phyloP scores from a whole-genome alignment of 2,329 filamentous ascomycete genomes.

The Fusarium domesticum region DNA sequence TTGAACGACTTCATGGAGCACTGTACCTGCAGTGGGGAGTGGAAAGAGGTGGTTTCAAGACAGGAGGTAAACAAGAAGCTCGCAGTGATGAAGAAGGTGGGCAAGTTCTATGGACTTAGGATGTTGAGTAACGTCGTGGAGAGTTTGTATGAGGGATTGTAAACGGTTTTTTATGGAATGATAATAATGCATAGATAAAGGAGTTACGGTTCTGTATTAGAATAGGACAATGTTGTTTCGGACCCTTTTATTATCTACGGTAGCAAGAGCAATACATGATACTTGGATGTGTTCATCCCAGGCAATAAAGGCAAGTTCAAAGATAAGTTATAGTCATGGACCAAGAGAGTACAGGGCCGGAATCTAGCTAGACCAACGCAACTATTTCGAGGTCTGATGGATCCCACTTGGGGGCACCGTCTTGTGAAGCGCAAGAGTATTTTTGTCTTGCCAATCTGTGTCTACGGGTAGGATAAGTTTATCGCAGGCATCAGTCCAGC shows the following conservation, averaged over 20 bases:
- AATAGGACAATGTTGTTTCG: neutral
- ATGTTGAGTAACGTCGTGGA: slow-evolving; percentile 77
- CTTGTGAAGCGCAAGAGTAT: neutral
- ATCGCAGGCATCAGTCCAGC: neutral
- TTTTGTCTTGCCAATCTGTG: slow-evolving; percentile 2
- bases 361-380: slow-evolving; percentile 7
- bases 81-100: slow-evolving; percentile 70
- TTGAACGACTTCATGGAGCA: slow-evolving; percentile 96
- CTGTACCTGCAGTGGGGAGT: slow-evolving; percentile 86
- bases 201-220: slow-evolving; percentile 10
- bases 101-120: slow-evolving; percentile 72
- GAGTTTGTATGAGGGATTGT: slow-evolving; percentile 53
- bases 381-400: slow-evolving; percentile 4
- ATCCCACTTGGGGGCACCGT: slow-evolving; percentile 8
- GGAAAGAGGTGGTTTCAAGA: slow-evolving; percentile 68
- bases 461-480: slow-evolving; percentile 1
- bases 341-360: too few relatives aligned
- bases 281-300: too few relatives aligned
- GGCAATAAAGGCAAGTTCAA: too few relatives aligned
- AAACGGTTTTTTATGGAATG: slow-evolving; percentile 13
- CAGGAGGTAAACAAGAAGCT: slow-evolving; percentile 64
- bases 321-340: too few relatives aligned
- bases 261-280: neutral
- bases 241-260: neutral
- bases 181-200: slow-evolving; percentile 12